Conservation (phyloP, 768 basidiomycete genomes). For the Psilocybe cubensis region DNA sequence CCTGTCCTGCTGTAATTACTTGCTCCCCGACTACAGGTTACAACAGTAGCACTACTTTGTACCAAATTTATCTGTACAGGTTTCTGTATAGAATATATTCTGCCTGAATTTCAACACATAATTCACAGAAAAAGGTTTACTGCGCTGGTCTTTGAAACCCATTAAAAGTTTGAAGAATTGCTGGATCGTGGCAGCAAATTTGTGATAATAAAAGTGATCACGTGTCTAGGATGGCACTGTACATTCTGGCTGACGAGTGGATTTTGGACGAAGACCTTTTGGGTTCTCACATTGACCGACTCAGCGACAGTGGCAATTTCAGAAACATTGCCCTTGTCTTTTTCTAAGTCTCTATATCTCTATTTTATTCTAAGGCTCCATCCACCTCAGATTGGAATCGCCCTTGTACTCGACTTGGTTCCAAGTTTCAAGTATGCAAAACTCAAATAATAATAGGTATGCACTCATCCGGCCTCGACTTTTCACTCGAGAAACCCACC, state of each 20-base stretch:
- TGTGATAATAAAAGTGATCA: neutral
- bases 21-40: too few species aligned
- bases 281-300: slow-evolving; percentile 4
- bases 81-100: too few species aligned
- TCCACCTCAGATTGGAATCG: neutral
- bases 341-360: neutral
- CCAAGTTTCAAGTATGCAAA: slow-evolving; percentile 16
- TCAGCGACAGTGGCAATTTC: slow-evolving; percentile 8
- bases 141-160: too few species aligned
- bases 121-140: too few species aligned
- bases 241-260: slow-evolving; percentile 1
- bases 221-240: neutral
- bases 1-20: too few species aligned
- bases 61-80: too few species aligned
- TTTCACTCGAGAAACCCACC: slow-evolving; percentile 4
- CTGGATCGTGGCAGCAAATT: neutral
- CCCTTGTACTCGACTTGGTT: neutral
- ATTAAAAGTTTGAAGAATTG: too few species aligned
- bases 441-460: slow-evolving; percentile 25
- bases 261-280: neutral
- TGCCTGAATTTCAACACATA: too few species aligned
- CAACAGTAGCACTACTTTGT: too few species aligned
- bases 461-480: neutral
- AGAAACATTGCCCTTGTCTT: slow-evolving; percentile 12
- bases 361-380: neutral